These are phyloP conservation scores for Phytophthora sojae DNA, from an alignment of 352 stramenopile genomes.

Conservation along the genomic window DNA sequence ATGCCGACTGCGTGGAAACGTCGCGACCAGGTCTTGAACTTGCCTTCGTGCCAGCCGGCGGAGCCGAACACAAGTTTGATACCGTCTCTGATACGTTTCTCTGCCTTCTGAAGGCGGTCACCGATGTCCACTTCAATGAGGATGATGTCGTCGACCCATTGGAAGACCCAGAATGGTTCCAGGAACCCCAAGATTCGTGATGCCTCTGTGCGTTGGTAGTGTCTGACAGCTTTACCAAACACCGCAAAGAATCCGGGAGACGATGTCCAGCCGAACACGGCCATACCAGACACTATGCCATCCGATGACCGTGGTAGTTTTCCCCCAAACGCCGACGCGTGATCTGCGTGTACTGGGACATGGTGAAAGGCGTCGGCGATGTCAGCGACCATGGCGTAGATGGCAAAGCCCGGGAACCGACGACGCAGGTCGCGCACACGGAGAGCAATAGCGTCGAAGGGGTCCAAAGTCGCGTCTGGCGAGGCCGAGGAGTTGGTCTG, in stretches of 20 bases:
- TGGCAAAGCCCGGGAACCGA: not conserved
- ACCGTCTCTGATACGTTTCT: not conserved
- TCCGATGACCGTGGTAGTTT: not conserved
- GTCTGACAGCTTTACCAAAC: not conserved
- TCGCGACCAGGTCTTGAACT: constrained; percentile 1
- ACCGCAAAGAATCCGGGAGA: not conserved
- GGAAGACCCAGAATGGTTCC: not conserved
- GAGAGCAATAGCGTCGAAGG: not conserved
- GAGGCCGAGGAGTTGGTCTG: not conserved
- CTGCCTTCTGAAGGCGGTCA: not conserved
- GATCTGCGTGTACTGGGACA: not conserved
- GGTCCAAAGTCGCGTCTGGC: not conserved
- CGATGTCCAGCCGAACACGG: not conserved
- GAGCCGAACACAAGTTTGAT: not conserved
- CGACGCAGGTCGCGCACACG: not conserved
- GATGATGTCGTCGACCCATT: not conserved
- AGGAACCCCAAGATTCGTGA: not conserved
- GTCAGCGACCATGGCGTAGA: constrained; percentile 8
- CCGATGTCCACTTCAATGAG: not conserved
- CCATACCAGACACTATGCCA: not conserved
- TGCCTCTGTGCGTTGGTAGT: not conserved
- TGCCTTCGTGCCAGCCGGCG: not conserved
- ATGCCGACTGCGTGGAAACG: not conserved
- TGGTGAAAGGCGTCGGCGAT: constrained; percentile 8
- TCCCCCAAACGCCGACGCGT: not conserved